Evolutionary conservation across 2,329 filamentous ascomycete species (phyloP).

Genomic region (Paecilomyces formosus): DNA sequence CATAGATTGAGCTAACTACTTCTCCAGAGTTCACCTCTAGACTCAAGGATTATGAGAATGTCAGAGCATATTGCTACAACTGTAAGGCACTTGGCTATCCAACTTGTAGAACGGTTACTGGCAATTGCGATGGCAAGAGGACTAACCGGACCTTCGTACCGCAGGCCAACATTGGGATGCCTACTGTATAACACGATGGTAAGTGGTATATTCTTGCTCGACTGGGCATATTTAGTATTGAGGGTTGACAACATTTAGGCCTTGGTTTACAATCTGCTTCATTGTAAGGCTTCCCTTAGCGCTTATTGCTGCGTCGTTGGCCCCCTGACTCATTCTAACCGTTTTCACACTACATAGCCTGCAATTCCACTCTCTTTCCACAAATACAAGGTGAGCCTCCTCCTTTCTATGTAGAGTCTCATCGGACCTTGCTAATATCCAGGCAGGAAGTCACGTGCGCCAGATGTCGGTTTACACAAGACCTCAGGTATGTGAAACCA

Average conservation of each 20-base stretch:
- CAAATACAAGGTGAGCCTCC: slow-evolving; percentile 29
- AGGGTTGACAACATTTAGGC: slow-evolving; percentile 19
- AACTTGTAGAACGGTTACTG: neutral
- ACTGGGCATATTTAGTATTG: neutral
- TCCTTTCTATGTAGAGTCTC: neutral
- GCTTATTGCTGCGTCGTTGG: neutral
- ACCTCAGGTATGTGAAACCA: slow-evolving; percentile 21
- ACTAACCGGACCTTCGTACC: neutral
- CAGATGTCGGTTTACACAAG: slow-evolving; percentile 31
- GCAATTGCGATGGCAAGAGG: neutral
- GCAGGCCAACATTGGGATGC: slow-evolving; percentile 38
- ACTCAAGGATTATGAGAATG: slow-evolving; percentile 39
- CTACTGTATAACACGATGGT: slow-evolving; percentile 38
- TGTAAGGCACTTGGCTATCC: slow-evolving; percentile 22
- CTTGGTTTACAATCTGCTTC: slow-evolving; percentile 41
- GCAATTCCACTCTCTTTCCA: slow-evolving; percentile 30
- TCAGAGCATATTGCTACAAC: slow-evolving; percentile 40
- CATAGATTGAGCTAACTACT: slow-evolving; percentile 6
- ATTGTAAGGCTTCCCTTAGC: slow-evolving; percentile 19
- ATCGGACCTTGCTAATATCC: slow-evolving; percentile 8
- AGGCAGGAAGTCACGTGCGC: slow-evolving; percentile 30
- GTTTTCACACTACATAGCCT: slow-evolving; percentile 17
- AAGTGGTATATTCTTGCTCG: slow-evolving; percentile 8
- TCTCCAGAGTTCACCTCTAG: slow-evolving; percentile 35
- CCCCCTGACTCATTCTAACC: neutral